Evolutionary conservation across 2,329 filamentous ascomycete species (phyloP).

Genomic region (Aspergillus sp.): DNA sequence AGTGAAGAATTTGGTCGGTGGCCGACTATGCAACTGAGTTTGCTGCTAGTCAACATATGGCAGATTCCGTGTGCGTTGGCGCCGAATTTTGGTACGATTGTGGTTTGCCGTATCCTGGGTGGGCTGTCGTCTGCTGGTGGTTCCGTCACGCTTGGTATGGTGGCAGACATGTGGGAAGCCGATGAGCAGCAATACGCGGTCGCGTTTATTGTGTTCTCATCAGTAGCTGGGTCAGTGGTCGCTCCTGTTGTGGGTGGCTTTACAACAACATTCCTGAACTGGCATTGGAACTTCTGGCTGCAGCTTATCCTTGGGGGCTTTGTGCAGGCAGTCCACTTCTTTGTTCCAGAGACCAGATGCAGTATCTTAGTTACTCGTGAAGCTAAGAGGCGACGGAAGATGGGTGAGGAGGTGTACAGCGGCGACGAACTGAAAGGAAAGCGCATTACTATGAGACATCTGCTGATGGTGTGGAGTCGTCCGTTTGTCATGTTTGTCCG

Average conservation of each 20-base stretch:
- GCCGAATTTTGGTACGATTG: constrained; percentile 61
- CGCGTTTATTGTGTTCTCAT: constrained; percentile 54
- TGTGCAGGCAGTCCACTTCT: constrained; percentile 47
- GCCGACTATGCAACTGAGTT: constrained; percentile 64
- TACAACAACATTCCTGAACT: constrained; percentile 41
- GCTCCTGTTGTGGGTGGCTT: constrained; percentile 49
- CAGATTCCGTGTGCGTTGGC: constrained; percentile 65
- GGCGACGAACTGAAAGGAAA: constrained; percentile 61
- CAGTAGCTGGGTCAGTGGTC: constrained; percentile 46
- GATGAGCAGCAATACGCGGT: constrained; percentile 55
- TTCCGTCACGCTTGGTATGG: constrained; percentile 58
- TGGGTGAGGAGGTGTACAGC: constrained; percentile 59
- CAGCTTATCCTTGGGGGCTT: constrained; percentile 52
- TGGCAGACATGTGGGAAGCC: constrained; percentile 56
- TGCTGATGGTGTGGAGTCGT: constrained; percentile 52
- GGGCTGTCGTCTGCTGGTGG: constrained; percentile 59
- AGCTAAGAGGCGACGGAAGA: constrained; percentile 50
- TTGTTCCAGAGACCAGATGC: constrained; percentile 51
- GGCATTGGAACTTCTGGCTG: constrained; percentile 59
- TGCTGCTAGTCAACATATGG: constrained; percentile 71
- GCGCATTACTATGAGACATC: constrained; percentile 51
- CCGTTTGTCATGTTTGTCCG: constrained; percentile 59
- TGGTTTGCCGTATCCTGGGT: constrained; percentile 61
- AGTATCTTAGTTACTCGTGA: constrained; percentile 53
- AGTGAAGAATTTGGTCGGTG: constrained; percentile 73